Evolutionary conservation across 345 rosid species (phyloP).

Genomic region (Syzygium aromaticum): DNA sequence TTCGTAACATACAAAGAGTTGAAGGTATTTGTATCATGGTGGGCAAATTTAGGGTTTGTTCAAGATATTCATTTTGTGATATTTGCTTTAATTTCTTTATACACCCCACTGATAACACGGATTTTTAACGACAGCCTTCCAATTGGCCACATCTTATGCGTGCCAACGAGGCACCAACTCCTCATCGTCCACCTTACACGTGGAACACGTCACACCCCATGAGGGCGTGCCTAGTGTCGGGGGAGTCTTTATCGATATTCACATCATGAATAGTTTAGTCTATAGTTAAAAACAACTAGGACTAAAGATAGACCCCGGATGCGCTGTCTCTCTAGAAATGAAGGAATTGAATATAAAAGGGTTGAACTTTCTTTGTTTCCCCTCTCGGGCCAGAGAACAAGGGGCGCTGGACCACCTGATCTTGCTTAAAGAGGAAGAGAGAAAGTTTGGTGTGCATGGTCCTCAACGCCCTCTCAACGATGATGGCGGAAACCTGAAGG

Average conservation of each 20-base stretch:
- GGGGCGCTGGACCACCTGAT: slow-evolving; percentile 5
- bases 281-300: background rate
- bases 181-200: background rate
- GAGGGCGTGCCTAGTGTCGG: background rate
- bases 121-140: background rate
- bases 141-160: slow-evolving; percentile 11
- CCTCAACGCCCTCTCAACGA: background rate
- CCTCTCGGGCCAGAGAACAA: background rate
- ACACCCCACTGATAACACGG: background rate
- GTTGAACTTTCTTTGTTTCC: background rate
- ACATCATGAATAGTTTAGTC: background rate
- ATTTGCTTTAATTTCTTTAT: background rate
- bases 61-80: too few relatives aligned
- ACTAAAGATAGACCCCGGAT: background rate
- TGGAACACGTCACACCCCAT: slow-evolving; percentile 11
- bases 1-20: too few relatives aligned
- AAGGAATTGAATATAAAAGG: background rate
- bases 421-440: slow-evolving; percentile 8
- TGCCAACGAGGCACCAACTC: slow-evolving; percentile 3
- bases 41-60: too few relatives aligned
- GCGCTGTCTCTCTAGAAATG: background rate
- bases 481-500: background rate
- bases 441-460: background rate
- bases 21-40: too few relatives aligned
- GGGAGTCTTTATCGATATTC: background rate